phyloP scores from a whole-genome alignment of 1,139 yeast genomes.

The Candida pseudoviswanathii region DNA sequence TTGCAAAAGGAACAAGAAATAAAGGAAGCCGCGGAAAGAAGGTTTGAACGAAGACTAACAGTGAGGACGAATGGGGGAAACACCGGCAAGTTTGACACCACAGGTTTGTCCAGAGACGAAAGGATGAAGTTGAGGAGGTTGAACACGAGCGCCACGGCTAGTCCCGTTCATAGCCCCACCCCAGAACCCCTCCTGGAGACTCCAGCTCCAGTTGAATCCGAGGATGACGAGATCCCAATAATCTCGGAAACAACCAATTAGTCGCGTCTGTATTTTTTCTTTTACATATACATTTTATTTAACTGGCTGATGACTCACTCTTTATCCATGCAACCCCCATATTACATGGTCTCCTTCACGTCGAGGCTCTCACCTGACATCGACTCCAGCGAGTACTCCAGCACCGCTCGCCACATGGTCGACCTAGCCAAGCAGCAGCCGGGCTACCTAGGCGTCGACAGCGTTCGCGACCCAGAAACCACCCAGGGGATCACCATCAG shows the following conservation, averaged over 20 bases:
- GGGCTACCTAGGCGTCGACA: constrained; percentile 21
- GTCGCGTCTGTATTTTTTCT: neutral
- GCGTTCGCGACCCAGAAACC: constrained; percentile 16
- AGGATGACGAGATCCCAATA: constrained; percentile 5
- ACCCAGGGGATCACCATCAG: constrained; percentile 21
- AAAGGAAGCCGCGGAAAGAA: constrained; percentile 34
- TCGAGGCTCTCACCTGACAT: constrained; percentile 9
- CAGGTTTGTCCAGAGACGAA: constrained; percentile 40
- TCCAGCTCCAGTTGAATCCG: constrained; percentile 8
- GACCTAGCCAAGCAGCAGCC: constrained; percentile 17
- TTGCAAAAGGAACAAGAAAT: constrained; percentile 35
- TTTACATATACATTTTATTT: neutral
- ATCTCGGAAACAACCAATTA: neutral
- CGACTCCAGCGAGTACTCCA: constrained; percentile 12
- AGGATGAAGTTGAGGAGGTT: constrained; percentile 39
- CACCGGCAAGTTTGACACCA: constrained; percentile 5
- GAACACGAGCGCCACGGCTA: constrained; percentile 1
- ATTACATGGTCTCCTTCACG: constrained; percentile 20
- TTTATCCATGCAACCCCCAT: constrained; percentile 7
- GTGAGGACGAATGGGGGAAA: constrained; percentile 16
- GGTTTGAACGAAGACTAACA: constrained; percentile 40
- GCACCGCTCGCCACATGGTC: constrained; percentile 14
- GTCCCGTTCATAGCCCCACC: constrained; percentile 6
- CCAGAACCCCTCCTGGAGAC: neutral
- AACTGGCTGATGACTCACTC: neutral